Evolutionary conservation across 2,329 filamentous ascomycete species (phyloP), one percentile per base, ranked within the genome.

Genomic region (Elsinoe australis): DNA sequence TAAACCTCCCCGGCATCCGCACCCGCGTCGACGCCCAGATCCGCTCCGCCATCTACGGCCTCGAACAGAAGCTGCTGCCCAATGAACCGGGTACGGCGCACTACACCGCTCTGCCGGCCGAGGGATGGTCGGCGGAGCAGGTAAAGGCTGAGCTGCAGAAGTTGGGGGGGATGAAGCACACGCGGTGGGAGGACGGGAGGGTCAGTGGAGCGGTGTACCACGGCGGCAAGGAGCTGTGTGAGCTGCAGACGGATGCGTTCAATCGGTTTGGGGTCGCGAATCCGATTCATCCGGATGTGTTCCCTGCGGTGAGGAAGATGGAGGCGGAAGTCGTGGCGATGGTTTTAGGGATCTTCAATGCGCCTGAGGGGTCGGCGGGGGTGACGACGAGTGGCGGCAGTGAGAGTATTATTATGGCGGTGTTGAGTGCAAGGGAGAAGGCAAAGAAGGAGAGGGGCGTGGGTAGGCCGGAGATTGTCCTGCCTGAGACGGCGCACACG

Each of bases 251-350:
- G 4, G 87, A 95, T 64, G 90, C 92, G 0, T 96, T 90, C 73
- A 85, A 85, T 55, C 85, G 85, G 66, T 98, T 98, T 65, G 90
- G 88, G 44, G 92, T 98, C 22, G 79, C 88, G 31, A 98, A 98
- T 66, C 92, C 92, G 2, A 92, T 98, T 57, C 92, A 98, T 65
- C 92, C 92, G 5, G 92, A 98, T 68, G 90, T 98, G 34, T 98
- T 98, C 69, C 92, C 92, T 12, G 92, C 90, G 21, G 89, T 98
- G 46, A 76, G 92, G 59, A 98, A 98, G 78, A 98, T 98, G 92
- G 92, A 98, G 72, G 90, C 92, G 35, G 92, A 98, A 71, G 74
- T 98, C 53, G 92, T 98, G 46, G 85, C 89, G 55, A 98, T 98
- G 90, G 88, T 94, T 0, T 47, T 64, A 47, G 55, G 52, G 4